A percentile compares a stretch with the other conserved stretches of the same genome.
Evolutionary conservation across 192 early-diverging fungal genomes (phyloP).

Genomic region (Mortierella claussenii): DNA sequence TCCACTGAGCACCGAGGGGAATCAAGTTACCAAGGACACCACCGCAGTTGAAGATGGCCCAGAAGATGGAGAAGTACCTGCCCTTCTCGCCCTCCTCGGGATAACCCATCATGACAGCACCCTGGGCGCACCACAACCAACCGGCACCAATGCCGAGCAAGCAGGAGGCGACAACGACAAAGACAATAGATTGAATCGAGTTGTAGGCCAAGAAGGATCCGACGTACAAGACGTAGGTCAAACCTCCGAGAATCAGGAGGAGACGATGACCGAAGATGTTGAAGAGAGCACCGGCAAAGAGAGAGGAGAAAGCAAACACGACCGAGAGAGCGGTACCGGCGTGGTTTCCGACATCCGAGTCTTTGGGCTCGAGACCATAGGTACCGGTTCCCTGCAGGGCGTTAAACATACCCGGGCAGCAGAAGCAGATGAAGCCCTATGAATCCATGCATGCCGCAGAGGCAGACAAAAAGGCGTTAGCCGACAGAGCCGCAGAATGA

Average conservation of each 20-base stretch:
- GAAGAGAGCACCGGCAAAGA: conserved; percentile 80
- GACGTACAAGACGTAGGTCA: conserved; percentile 81
- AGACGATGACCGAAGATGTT: conserved; percentile 80
- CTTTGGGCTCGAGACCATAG: conserved; percentile 33
- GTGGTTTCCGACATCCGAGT: conserved; percentile 67
- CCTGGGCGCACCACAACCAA: conserved; percentile 78
- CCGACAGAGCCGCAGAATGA: no score
- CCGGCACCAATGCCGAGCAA: conserved; percentile 85
- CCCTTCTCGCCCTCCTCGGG: conserved; percentile 83
- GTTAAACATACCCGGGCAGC: conserved; percentile 85
- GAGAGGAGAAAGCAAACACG: conserved; percentile 80
- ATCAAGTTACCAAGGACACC: conserved; percentile 81
- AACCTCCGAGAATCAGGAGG: conserved; percentile 72
- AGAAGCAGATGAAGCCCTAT: conserved; percentile 79
- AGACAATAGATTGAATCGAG: conserved; percentile 60
- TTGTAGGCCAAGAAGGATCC: conserved; percentile 77
- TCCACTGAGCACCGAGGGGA: conserved; percentile 77
- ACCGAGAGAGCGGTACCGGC: conserved; percentile 78
- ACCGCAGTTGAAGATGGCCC: conserved; percentile 85
- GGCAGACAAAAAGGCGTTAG: background rate
- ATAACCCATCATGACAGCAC: conserved; percentile 88
- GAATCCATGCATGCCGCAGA: conserved; percentile 3
- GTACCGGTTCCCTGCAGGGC: conserved; percentile 56
- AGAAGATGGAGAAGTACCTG: conserved; percentile 85
- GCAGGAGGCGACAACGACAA: conserved; percentile 80